These are phyloP conservation scores for Metschnikowia santaceciliae DNA, from an alignment of 805 yeast genomes.

Conservation along the genomic window DNA sequence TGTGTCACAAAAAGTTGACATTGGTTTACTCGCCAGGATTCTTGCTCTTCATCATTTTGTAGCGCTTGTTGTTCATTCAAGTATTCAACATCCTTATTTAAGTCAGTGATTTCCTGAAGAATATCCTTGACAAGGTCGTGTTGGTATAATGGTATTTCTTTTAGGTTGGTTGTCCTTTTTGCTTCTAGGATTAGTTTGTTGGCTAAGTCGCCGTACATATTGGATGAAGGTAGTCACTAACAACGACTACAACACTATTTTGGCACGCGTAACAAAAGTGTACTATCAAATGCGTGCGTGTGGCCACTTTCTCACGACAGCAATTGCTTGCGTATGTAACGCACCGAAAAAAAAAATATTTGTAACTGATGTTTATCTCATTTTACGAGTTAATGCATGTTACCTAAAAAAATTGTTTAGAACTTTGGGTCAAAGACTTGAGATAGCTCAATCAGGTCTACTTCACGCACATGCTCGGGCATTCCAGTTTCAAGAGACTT, in stretches of 20 bases:
- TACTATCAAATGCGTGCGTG: not conserved
- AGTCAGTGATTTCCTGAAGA: slow-evolving; percentile 64
- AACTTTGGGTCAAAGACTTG: not conserved
- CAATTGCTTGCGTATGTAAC: not conserved
- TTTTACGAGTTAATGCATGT: too few relatives aligned
- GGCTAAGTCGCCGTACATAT: slow-evolving; percentile 88
- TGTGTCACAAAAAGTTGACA: slow-evolving; percentile 68
- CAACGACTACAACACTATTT: not conserved
- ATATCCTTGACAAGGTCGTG: slow-evolving; percentile 67
- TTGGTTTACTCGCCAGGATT: slow-evolving; percentile 47
- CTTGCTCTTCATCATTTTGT: slow-evolving; percentile 24
- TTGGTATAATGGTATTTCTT: slow-evolving; percentile 64
- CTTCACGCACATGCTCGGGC: slow-evolving; percentile 27
- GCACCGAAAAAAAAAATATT: not conserved
- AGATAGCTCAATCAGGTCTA: slow-evolving; percentile 17
- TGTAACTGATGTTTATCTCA: not conserved
- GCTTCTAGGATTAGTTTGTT: slow-evolving; percentile 83
- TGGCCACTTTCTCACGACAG: not conserved
- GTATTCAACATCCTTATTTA: slow-evolving; percentile 54
- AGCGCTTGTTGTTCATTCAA: slow-evolving; percentile 32
- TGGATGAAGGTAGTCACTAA: not conserved
- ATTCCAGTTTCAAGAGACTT: slow-evolving; percentile 31
- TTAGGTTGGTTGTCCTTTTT: slow-evolving; percentile 66
- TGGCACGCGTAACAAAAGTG: not conserved
- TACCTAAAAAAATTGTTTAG: not conserved